Evolutionary conservation across 2,329 filamentous ascomycete species (phyloP).

Genomic region (Hymenoscyphus repandus): DNA sequence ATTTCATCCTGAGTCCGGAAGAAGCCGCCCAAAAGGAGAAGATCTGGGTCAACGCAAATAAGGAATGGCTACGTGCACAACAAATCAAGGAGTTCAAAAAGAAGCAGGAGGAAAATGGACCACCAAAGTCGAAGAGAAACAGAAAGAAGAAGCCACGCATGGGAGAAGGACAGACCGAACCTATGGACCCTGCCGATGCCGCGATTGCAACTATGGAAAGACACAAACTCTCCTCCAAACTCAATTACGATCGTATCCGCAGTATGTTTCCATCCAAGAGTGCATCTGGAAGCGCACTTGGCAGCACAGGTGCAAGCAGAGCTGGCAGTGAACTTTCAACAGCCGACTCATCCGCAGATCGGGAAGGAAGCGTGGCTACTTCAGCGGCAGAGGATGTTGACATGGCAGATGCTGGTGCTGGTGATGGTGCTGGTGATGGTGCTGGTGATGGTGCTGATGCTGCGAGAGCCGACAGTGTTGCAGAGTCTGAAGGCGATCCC

Average conservation of each 20-base stretch:
- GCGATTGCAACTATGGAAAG: conserved; percentile 59
- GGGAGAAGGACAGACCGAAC: conserved; percentile 60
- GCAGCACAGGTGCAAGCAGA: conserved; percentile 41
- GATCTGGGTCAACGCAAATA: conserved; percentile 93
- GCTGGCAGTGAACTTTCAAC: conserved; percentile 34
- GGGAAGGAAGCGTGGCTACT: not conserved
- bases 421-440: too few relatives aligned
- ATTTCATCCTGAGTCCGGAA: conserved; percentile 67
- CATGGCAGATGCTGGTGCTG: too few relatives aligned
- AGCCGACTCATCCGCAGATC: not conserved
- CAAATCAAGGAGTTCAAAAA: conserved; percentile 77
- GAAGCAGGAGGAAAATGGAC: conserved; percentile 53
- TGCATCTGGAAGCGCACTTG: conserved; percentile 38
- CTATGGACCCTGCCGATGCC: conserved; percentile 64
- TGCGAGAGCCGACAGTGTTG: too few relatives aligned
- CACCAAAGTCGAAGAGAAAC: conserved; percentile 52
- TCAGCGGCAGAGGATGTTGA: too few relatives aligned
- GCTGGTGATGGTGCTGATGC: too few relatives aligned
- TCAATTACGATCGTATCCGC: conserved; percentile 64
- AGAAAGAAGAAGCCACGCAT: conserved; percentile 52
- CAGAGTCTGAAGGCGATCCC: too few relatives aligned
- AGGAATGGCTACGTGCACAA: conserved; percentile 83
- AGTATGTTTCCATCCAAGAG: conserved; percentile 45
- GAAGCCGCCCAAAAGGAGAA: conserved; percentile 81
- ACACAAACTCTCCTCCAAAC: conserved; percentile 65